Conservation (phyloP, 2,329 filamentous ascomycete genomes). For the Trichophyton verrucosum region DNA sequence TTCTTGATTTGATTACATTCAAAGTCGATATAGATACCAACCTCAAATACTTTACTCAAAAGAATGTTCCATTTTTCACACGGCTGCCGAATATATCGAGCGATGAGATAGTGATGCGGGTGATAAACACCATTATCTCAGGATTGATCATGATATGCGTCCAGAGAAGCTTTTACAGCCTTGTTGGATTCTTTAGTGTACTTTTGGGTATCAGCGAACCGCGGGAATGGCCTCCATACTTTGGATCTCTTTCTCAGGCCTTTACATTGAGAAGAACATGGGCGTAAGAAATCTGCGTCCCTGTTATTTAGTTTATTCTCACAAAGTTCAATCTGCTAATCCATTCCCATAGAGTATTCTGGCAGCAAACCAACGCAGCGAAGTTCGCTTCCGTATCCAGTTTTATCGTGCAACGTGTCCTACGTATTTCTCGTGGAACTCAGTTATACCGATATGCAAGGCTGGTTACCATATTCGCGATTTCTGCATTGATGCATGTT, state of each 20-base stretch:
- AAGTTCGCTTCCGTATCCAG: neutral
- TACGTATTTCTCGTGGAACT: neutral
- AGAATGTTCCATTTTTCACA: neutral
- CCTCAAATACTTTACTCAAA: neutral
- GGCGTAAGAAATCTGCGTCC: slow-evolving; percentile 3
- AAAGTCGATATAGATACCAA: neutral
- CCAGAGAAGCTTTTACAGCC: neutral
- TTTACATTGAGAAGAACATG: slow-evolving; percentile 8
- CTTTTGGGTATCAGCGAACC: slow-evolving; percentile 3
- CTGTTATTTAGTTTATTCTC: neutral
- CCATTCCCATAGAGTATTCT: neutral
- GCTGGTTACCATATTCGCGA: slow-evolving; percentile 3
- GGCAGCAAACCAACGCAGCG: neutral
- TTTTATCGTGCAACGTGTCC: neutral
- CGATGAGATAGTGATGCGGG: neutral
- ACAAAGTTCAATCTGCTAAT: neutral
- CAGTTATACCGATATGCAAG: slow-evolving; percentile 4
- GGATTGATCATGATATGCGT: neutral
- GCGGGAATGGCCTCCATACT: slow-evolving; percentile 7
- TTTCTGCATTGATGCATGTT: slow-evolving; percentile 9
- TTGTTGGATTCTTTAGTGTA: slow-evolving; percentile 2
- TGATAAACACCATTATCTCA: neutral
- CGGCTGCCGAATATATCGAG: neutral
- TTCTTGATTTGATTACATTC: neutral
- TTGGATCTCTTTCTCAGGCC: slow-evolving; percentile 6